These are phyloP conservation scores for Chlamydomonas reinhardtii DNA, from an alignment of 163 green algal genomes.

Conservation along the genomic window DNA sequence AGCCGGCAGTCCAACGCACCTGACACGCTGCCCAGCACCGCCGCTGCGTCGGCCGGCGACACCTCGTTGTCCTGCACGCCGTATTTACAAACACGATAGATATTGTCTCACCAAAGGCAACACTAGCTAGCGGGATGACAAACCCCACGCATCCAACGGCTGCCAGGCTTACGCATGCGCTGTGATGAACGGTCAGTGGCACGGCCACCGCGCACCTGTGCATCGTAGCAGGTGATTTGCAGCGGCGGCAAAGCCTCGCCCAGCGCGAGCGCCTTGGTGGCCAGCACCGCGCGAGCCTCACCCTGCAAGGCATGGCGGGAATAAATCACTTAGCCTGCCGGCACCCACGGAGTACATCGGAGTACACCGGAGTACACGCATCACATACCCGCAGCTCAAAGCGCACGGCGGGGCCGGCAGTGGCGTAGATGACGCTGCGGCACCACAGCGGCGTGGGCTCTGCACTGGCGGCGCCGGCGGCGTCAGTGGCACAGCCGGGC, in stretches of 20 bases:
- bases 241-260: constrained; percentile 72
- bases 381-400: constrained; percentile 51
- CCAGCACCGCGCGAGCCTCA: constrained; percentile 65
- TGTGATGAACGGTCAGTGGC: too few species aligned
- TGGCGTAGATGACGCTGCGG: constrained; percentile 54
- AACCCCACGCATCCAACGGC: too few species aligned
- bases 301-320: constrained; percentile 48
- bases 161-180: too few species aligned
- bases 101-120: too few species aligned
- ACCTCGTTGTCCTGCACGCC: constrained; percentile 60
- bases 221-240: constrained; percentile 68
- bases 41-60: background rate
- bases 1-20: background rate
- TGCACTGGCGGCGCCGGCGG: background rate
- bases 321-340: too few species aligned
- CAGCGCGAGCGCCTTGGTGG: constrained; percentile 66
- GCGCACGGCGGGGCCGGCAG: constrained; percentile 48
- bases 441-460: constrained; percentile 25
- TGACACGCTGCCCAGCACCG: background rate
- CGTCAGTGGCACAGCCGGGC: background rate
- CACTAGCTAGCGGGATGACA: too few species aligned
- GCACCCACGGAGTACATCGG: too few species aligned
- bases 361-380: too few species aligned
- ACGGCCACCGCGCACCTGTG: background rate
- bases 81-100: too few species aligned